Percentiles rank a stretch among this genome's conserved stretches.
These are phyloP conservation scores for Kwoniella mangroviensis DNA, from an alignment of 768 basidiomycete species.

Conservation along the genomic window DNA sequence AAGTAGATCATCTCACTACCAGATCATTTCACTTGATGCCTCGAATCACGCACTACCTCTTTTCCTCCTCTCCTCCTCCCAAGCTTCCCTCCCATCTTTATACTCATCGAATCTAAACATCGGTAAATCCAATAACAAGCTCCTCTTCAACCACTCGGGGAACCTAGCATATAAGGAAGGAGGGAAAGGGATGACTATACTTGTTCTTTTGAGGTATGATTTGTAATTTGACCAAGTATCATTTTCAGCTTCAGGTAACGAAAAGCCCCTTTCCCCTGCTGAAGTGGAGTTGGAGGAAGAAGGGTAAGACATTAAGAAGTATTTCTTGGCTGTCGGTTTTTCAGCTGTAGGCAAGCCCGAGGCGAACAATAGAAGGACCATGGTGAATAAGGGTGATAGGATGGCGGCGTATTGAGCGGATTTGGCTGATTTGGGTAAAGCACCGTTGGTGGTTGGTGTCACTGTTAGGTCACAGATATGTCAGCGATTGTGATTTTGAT, in stretches of 20 bases:
- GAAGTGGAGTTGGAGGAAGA: slow-evolving; percentile 14
- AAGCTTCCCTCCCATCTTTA: slow-evolving; percentile 62
- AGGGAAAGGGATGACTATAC: slow-evolving; percentile 68
- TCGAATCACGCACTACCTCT: slow-evolving; percentile 8
- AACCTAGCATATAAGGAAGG: slow-evolving; percentile 64
- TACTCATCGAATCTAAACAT: slow-evolving; percentile 67
- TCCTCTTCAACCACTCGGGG: slow-evolving; percentile 64
- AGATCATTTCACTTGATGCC: too few relatives aligned
- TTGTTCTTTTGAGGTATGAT: slow-evolving; percentile 65
- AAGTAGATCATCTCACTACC: too few relatives aligned
- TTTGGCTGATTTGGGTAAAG: slow-evolving; percentile 60
- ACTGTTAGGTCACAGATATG: slow-evolving; percentile 62
- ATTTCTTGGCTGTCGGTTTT: slow-evolving; percentile 68
- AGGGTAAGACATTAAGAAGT: slow-evolving; percentile 63
- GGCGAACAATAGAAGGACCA: slow-evolving; percentile 65
- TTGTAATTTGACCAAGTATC: slow-evolving; percentile 61
- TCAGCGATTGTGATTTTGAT: slow-evolving; percentile 61
- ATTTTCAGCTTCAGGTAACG: slow-evolving; percentile 18
- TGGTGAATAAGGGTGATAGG: slow-evolving; percentile 69
- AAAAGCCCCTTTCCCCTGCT: not conserved
- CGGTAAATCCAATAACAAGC: slow-evolving; percentile 68
- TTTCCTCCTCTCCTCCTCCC: slow-evolving; percentile 54
- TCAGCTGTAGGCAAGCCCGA: slow-evolving; percentile 74
- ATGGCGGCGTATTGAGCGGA: slow-evolving; percentile 68
- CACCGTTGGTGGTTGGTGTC: slow-evolving; percentile 65